These are phyloP conservation scores for Alnus glutinosa DNA, from an alignment of 306 rosid genomes.

Conservation along the genomic window DNA sequence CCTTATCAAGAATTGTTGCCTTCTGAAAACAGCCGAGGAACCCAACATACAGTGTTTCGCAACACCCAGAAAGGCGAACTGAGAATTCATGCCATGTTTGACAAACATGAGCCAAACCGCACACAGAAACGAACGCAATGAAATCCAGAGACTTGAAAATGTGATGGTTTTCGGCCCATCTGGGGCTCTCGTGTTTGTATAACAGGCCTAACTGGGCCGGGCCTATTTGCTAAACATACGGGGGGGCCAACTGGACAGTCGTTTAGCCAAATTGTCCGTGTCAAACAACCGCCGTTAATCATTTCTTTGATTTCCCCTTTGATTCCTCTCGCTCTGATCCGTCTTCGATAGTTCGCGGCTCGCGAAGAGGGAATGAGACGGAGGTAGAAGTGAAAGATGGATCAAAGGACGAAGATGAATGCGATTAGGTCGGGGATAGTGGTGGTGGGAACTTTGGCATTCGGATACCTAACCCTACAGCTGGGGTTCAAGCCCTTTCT, in stretches of 20 bases:
- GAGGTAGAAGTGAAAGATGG: conserved; percentile 28
- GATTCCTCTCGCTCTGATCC: background rate
- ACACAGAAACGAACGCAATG: background rate
- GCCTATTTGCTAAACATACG: too few species aligned
- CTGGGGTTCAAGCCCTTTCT: conserved; percentile 80
- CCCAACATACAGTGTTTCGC: conserved; percentile 50
- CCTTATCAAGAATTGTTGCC: conserved; percentile 69
- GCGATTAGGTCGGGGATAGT: conserved; percentile 78
- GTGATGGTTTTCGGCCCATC: too few species aligned
- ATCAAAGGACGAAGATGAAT: conserved; percentile 49
- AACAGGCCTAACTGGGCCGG: too few species aligned
- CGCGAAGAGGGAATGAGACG: background rate
- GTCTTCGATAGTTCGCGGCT: background rate
- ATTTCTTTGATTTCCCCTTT: background rate
- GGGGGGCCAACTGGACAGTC: background rate
- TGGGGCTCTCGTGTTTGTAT: too few species aligned
- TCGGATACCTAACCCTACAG: conserved; percentile 71
- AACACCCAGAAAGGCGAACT: conserved; percentile 38
- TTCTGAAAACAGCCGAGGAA: conserved; percentile 67
- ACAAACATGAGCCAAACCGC: conserved; percentile 46
- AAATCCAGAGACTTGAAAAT: background rate
- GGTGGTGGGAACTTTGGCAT: conserved; percentile 84
- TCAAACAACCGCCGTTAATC: background rate
- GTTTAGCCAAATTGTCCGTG: background rate
- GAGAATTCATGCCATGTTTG: conserved; percentile 50